Evolutionary conservation across 2,329 filamentous ascomycete species (phyloP).

Genomic region (Leptographium procerum): DNA sequence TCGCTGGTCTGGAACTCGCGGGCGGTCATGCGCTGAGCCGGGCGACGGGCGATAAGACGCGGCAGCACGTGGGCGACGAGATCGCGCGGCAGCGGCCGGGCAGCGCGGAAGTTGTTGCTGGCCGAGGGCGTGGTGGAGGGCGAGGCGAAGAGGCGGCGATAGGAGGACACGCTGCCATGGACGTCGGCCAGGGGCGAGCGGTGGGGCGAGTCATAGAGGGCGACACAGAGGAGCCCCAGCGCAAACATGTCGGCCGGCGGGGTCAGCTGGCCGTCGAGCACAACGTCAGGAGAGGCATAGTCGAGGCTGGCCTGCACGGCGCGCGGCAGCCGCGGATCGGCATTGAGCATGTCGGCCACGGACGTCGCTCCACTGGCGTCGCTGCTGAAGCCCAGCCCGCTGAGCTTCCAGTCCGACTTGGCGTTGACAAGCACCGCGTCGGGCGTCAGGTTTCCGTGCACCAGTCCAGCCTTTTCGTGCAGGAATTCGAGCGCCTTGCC

Average conservation of each 20-base stretch:
- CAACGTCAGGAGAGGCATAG: constrained; percentile 89
- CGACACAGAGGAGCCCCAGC: constrained; percentile 74
- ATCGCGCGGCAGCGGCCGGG: constrained; percentile 68
- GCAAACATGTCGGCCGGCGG: constrained; percentile 86
- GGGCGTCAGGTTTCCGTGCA: constrained; percentile 89
- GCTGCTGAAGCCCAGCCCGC: constrained; percentile 81
- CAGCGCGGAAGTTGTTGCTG: constrained; percentile 75
- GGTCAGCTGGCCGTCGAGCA: constrained; percentile 80
- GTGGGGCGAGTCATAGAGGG: constrained; percentile 92
- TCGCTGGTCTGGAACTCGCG: constrained; percentile 88
- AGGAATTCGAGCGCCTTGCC: constrained; percentile 18
- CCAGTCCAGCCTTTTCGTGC: constrained; percentile 34
- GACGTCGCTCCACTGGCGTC: constrained; percentile 49
- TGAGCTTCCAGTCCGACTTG: constrained; percentile 99
- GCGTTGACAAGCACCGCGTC: constrained; percentile 90
- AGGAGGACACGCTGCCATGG: constrained; percentile 69
- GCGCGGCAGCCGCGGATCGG: constrained; percentile 71
- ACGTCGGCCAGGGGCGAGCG: constrained; percentile 75
- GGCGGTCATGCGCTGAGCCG: constrained; percentile 77
- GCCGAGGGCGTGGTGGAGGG: constrained; percentile 68
- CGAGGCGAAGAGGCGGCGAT: constrained; percentile 72
- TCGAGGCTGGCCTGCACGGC: constrained; percentile 84
- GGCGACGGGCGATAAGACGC: constrained; percentile 72
- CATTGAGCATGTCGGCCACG: constrained; percentile 63
- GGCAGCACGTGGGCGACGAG: constrained; percentile 67